These are phyloP conservation scores for Glaciozyma martinii DNA, from an alignment of 768 basidiomycete species.

Conservation along the genomic window DNA sequence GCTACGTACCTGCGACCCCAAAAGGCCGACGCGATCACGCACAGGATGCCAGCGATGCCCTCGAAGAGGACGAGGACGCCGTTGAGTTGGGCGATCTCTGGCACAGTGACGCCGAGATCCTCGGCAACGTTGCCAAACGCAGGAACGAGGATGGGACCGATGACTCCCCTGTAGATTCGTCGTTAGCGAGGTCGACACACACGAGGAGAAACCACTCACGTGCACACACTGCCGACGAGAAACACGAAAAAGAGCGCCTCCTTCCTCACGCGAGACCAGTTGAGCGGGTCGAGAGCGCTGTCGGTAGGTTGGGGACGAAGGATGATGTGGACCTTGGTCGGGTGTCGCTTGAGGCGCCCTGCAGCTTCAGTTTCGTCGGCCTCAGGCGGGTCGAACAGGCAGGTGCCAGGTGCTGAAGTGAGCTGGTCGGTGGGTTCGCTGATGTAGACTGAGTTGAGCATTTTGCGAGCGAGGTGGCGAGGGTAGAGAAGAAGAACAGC, in stretches of 20 bases:
- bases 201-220: neutral
- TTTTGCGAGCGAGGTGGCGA: too few relatives aligned
- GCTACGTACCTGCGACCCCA: neutral
- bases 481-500: too few relatives aligned
- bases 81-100: neutral
- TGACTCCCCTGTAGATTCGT: neutral
- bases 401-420: neutral
- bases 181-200: neutral
- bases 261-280: neutral
- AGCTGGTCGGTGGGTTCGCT: too few relatives aligned
- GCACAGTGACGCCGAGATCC: neutral
- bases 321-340: neutral
- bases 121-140: neutral
- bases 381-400: neutral
- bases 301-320: neutral
- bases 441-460: too few relatives aligned
- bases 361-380: neutral
- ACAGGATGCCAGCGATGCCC: neutral
- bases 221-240: neutral
- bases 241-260: neutral
- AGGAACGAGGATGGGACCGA: neutral
- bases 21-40: neutral
- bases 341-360: neutral
- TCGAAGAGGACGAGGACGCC: neutral
- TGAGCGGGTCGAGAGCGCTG: neutral